Evolutionary conservation across 108 stramenopile species (phyloP), one percentile per base, ranked within the genome.

Genomic region (Nitzschia sp.): DNA sequence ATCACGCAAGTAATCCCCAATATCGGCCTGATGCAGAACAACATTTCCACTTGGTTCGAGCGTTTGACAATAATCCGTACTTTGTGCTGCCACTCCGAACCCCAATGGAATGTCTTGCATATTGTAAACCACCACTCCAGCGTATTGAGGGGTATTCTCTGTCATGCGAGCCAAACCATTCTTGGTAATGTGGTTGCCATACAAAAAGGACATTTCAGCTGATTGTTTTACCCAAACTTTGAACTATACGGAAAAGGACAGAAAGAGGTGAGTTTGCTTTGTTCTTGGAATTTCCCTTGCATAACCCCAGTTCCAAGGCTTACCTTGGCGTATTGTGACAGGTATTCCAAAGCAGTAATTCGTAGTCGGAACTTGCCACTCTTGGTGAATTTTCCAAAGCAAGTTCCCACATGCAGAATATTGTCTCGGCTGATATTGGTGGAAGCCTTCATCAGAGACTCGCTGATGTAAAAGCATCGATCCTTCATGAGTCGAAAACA

Each of bases 221-320:
- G 84, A 87, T 44, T 96, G 92, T 76, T 99, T 99, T 10, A 99
- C 91, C 98, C 98, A 99, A 20, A 99, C 98, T 73, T 99, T 98
- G 90, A 93, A 82, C 76, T 83, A 65, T 6, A 51, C 6, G 5
- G 57, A 24, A 38, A 53, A 40, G 38, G 57, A 17, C 20, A 57
- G 12, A 68, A 24, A 22, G 41, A 41, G 15, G 62, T 26, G 34
- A 39, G 67, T 7, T 7, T 51, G 34, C 50, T 41, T 53, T 14
- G 34, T 58, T 37, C 22, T 24, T 19, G 8, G 14, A n/a, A 38
- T 2, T 6, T 41, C 20, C 40, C 2, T 19, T 21, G 58, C 14
- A 1, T 19, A 19, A 68, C 54, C 20, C n/a, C 55, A 25, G 7
- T 22, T 19, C 34, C 29, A 3, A 7, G 0, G 46, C 83, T 11